Base-by-base conservation (phyloP, 768 basidiomycete genomes). In the Leucocoprinus leucothites region DNA sequence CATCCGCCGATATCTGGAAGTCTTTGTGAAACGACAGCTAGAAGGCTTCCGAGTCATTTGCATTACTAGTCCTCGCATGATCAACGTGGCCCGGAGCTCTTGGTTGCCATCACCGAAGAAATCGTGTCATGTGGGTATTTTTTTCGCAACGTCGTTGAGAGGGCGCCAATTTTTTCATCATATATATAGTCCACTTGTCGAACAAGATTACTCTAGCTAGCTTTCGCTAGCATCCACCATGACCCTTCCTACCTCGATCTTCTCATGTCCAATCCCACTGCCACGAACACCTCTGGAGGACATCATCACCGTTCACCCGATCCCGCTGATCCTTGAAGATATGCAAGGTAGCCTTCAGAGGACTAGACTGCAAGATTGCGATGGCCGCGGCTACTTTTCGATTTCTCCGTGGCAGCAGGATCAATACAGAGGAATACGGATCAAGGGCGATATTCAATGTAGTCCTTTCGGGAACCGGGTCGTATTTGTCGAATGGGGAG, bases 401-500 rank as follows among this genome's bases (percentile, higher is more conserved):
- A 19, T 51, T 28, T 26, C 25, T 26, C 38, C 50, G 19, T 51
- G 50, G 50, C 25, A 14, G 16, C 8, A n/a, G 14, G 26, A 51
- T 4, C 38, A 26, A 13, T n/a, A 28, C 7, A 31, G 18, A 7
- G 50, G 50, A 18, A 42, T 51, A n/a, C 40, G 28, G 40, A 3
- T 51, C 18, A 38, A 34, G 18, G 50, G 40, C 22, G 25, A 25
- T n/a, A 42, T 31, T 3, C 40, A 42, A 11, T 26, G 25, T 18
- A 51, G 50, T 19, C 50, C 50, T 9, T 18, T 26, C 9, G 50
- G 40, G 26, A 41, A 41, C 5, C 22, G 41, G 9, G 26, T 25
- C 19, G 26, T 51, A 3, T 51, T 51, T 19, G 40, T 51, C n/a
- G 50, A 43, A 51, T 51, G 50, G 50, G 50, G 50, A 25, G n/a